These are phyloP conservation scores for Corynascus novoguineensis DNA, from an alignment of 495 filamentous ascomycete species.

Conservation along the genomic window DNA sequence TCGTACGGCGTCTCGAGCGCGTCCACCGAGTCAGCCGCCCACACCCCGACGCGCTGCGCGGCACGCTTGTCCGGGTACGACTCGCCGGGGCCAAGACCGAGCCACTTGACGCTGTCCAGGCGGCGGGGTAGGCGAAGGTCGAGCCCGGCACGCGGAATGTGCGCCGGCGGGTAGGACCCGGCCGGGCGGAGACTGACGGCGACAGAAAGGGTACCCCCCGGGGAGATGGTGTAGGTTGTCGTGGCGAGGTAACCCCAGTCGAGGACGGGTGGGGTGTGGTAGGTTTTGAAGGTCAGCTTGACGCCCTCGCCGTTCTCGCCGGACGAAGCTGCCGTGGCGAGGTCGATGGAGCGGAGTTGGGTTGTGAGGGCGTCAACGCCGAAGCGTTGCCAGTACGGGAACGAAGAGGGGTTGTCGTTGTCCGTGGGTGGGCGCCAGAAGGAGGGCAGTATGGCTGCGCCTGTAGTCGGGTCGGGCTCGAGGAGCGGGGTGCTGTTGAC, in stretches of 20 bases:
- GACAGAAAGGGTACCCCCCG: conserved; percentile 40
- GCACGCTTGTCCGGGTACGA: conserved; percentile 57
- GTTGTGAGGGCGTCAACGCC: conserved; percentile 34
- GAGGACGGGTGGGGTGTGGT: conserved; percentile 46
- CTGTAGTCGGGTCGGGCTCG: conserved; percentile 37
- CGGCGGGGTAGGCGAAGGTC: conserved; percentile 38
- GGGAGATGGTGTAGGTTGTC: conserved; percentile 44
- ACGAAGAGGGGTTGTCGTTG: conserved; percentile 47
- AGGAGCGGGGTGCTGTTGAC: conserved; percentile 18
- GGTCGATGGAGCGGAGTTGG: conserved; percentile 39
- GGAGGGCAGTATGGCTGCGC: conserved; percentile 32
- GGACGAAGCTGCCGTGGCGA: conserved; percentile 24
- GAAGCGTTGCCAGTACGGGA: conserved; percentile 38
- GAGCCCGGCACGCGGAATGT: conserved; percentile 54
- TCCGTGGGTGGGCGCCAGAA: conserved; percentile 50
- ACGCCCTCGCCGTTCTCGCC: conserved; percentile 19
- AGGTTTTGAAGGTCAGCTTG: conserved; percentile 32
- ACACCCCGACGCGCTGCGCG: conserved; percentile 50
- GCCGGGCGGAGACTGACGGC: conserved; percentile 33
- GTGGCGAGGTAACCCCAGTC: conserved; percentile 51
- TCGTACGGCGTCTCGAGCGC: conserved; percentile 55
- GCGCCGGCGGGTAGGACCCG: conserved; percentile 34
- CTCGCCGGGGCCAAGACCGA: conserved; percentile 59
- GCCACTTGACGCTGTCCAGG: conserved; percentile 45
- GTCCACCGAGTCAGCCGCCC: conserved; percentile 42